Base-by-base conservation (phyloP, 2,329 filamentous ascomycete species). In the Pyricularia grisea region DNA sequence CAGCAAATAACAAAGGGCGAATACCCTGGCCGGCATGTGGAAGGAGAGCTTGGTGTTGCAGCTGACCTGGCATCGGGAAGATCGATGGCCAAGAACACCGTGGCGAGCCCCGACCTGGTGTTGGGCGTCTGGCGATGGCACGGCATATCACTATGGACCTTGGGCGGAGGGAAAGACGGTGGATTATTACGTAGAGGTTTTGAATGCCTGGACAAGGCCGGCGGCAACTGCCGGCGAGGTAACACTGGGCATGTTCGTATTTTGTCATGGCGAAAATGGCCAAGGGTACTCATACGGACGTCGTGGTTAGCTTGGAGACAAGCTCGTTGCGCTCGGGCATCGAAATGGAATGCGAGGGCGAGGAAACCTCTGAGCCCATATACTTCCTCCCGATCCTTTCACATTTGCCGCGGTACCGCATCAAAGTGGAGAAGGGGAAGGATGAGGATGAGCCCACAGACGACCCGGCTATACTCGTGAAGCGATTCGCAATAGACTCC, bases 21-120 rank as follows among this genome's bases (percentile, higher is more conserved):
- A 33, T 65, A 65, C 28, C 28, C 12, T 65, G 20, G 63, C 63
- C 20, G 63, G 63, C 63, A 65, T 65, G 63, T 65, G 63, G 63
- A 30, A 31, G 63, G 63, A 65, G 17, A 12, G 25, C 27, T 10
- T 65, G 10, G 7, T 31, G 9, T 10, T 1, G 28, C 63, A 65
- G 20, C 14, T 65, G 12, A n/a, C 12, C 63, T 65, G 63, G 63
- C 10, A 4, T 30, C 63, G 63, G n/a, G 10, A 2, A 11, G 14
- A 25, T n/a, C 12, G 10, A 28, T 17, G 7, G 4, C 63, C 27
- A 20, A 33, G 27, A 31, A 30, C 63, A 30, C 9, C 33, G 31
- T 36, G 63, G 63, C 28, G 63, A 14, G 63, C 63, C 6, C 63
- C 63, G 11, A 65, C 63, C 27, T 31, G 63, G 63, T 65, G 25